Conservation (phyloP, 495 filamentous ascomycete genomes). For the Penicillium odoratum region DNA sequence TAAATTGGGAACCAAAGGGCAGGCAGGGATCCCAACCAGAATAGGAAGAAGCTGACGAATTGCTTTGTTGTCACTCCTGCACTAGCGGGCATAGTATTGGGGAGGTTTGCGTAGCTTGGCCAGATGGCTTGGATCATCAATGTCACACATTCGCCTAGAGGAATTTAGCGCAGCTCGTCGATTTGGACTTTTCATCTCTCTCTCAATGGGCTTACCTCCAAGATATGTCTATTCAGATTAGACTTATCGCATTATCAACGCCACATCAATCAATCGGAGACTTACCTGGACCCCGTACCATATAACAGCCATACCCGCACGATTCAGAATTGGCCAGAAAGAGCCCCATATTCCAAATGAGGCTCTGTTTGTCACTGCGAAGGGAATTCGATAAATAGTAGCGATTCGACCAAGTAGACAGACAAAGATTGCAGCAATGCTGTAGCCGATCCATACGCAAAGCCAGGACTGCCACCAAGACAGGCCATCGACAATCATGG, state of each 20-base stretch:
- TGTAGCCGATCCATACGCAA: constrained; percentile 78
- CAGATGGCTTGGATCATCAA: constrained; percentile 80
- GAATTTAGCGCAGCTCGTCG: too few species aligned
- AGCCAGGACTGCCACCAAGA: constrained; percentile 95
- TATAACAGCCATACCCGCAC: constrained; percentile 75
- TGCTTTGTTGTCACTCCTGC: constrained; percentile 72
- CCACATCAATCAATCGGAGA: not conserved
- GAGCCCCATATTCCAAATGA: constrained; percentile 85
- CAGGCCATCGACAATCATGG: constrained; percentile 70
- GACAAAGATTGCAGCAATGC: constrained; percentile 71
- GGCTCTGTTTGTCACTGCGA: constrained; percentile 70
- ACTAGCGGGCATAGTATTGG: constrained; percentile 59
- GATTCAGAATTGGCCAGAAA: constrained; percentile 85
- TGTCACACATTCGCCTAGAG: constrained; percentile 70
- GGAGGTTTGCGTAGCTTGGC: constrained; percentile 61
- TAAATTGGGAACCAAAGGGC: constrained; percentile 70
- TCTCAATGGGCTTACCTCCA: constrained; percentile 49
- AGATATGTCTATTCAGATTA: constrained; percentile 55
- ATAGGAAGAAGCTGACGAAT: constrained; percentile 75
- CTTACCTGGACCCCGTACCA: constrained; percentile 70
- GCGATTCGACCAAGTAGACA: constrained; percentile 77
- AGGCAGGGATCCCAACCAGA: constrained; percentile 72
- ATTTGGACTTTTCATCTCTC: too few species aligned
- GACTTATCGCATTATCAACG: not conserved
- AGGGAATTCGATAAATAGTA: constrained; percentile 79